phyloP scores from a whole-genome alignment of 225 moss, liverwort and hornwort genomes.

The Polytrichum commune region DNA sequence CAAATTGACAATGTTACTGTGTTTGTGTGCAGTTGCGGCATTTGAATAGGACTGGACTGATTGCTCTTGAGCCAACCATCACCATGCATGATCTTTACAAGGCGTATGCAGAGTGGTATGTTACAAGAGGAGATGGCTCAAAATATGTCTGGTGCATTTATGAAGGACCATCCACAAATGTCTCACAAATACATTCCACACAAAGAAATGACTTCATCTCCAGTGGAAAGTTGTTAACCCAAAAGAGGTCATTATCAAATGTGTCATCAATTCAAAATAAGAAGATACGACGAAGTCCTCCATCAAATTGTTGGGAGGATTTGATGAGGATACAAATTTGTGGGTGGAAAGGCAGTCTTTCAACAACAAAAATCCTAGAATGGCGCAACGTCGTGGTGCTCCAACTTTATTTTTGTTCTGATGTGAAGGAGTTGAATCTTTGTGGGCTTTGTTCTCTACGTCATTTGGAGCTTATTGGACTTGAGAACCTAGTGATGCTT shows the following conservation, averaged over 20 bases:
- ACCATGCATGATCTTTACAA: constrained; percentile 34
- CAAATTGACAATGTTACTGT: neutral
- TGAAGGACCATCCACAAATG: neutral
- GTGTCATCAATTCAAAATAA: too few species aligned
- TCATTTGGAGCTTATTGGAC: constrained; percentile 16
- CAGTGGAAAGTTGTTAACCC: too few species aligned
- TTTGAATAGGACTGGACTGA: constrained; percentile 22
- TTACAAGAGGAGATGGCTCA: neutral
- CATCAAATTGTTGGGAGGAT: constrained; percentile 21
- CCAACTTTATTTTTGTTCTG: constrained; percentile 8
- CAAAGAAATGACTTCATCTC: too few species aligned
- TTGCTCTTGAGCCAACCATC: constrained; percentile 10
- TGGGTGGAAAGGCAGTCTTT: neutral
- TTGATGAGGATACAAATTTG: constrained; percentile 22
- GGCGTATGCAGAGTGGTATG: constrained; percentile 31
- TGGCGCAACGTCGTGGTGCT: constrained; percentile 24
- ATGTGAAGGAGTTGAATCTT: constrained; percentile 5
- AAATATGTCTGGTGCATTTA: constrained; percentile 21
- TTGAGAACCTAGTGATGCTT: constrained; percentile 16
- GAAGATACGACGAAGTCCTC: constrained; percentile 2
- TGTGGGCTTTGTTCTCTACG: constrained; percentile 8
- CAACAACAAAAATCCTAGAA: constrained; percentile 15
- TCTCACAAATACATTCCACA: constrained; percentile 11
- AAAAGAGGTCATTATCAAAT: too few species aligned
- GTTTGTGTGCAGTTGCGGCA: constrained; percentile 22